Evolutionary conservation across 495 filamentous ascomycete species (phyloP).

Genomic region (Hamigera avellanea): DNA sequence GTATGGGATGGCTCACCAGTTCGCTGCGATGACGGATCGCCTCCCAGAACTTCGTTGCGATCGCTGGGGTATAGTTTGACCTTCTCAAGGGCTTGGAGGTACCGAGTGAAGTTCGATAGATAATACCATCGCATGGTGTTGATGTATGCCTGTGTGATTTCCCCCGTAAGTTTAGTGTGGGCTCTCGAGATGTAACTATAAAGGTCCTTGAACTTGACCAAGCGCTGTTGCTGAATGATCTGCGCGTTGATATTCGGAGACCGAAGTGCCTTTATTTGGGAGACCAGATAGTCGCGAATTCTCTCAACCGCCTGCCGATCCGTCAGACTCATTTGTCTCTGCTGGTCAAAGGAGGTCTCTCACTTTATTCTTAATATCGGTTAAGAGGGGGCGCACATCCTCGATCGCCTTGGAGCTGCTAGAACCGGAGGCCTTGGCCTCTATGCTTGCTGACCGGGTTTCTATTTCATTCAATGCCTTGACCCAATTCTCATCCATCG

Average conservation of each 20-base stretch:
- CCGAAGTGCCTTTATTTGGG: slow-evolving; percentile 82
- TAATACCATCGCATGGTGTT: slow-evolving; percentile 99
- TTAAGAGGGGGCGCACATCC: slow-evolving; percentile 76
- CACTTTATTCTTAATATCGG: slow-evolving; percentile 74
- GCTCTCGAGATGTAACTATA: slow-evolving; percentile 73
- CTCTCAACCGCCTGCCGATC: slow-evolving; percentile 67
- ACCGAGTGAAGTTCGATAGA: slow-evolving; percentile 78
- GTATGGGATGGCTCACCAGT: slow-evolving; percentile 35
- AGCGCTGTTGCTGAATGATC: slow-evolving; percentile 81
- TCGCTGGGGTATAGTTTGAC: slow-evolving; percentile 74
- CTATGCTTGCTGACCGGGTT: slow-evolving; percentile 58
- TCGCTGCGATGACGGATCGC: slow-evolving; percentile 56
- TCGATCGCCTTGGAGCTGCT: slow-evolving; percentile 59
- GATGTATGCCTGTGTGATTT: slow-evolving; percentile 88
- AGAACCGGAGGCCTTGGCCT: slow-evolving; percentile 48
- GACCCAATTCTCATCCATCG: slow-evolving; percentile 85
- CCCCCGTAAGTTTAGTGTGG: slow-evolving; percentile 66
- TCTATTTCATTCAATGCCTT: slow-evolving; percentile 78
- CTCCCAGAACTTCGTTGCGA: slow-evolving; percentile 72
- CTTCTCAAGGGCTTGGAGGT: slow-evolving; percentile 70
- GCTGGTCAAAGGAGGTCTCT: slow-evolving; percentile 1
- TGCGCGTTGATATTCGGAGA: slow-evolving; percentile 95
- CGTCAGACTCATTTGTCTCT: too few species aligned
- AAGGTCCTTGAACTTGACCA: slow-evolving; percentile 77
- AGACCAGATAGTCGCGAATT: slow-evolving; percentile 86